A percentile compares a stretch with the other conserved stretches of the same genome.
Conservation (phyloP, 1,284 basidiomycete species). For the Omphalotus olearius region DNA sequence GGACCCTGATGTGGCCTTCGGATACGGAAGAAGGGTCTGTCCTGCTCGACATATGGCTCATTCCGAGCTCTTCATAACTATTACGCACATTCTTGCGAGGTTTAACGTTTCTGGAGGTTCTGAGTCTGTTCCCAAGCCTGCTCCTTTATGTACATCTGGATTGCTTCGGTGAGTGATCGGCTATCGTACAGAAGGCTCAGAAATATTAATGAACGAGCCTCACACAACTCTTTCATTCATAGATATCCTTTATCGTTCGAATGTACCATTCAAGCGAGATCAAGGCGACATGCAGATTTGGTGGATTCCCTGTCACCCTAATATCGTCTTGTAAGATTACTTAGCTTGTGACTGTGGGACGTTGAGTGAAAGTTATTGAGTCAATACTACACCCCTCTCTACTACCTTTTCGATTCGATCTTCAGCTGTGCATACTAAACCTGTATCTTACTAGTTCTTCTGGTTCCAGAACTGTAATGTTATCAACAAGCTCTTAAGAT, state of each 20-base stretch:
- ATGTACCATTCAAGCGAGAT: constrained; percentile 10
- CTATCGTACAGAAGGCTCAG: not conserved
- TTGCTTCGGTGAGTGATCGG: constrained; percentile 10
- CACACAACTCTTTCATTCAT: not conserved
- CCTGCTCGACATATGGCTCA: constrained; percentile 11
- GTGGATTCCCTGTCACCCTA: not conserved
- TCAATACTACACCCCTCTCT: too few species aligned
- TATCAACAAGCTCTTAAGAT: too few species aligned
- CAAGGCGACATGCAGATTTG: constrained; percentile 2
- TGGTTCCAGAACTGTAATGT: too few species aligned
- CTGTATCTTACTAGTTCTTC: too few species aligned
- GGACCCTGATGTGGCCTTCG: constrained; percentile 12
- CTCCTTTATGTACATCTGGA: constrained; percentile 9
- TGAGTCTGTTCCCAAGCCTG: not conserved
- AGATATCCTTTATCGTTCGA: constrained; percentile 13
- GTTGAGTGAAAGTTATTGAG: too few species aligned
- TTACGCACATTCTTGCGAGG: constrained; percentile 8
- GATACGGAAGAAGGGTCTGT: constrained; percentile 14
- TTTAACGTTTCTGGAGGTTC: constrained; percentile 10
- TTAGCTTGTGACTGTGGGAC: too few species aligned
- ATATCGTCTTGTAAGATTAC: not conserved
- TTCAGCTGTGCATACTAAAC: too few species aligned
- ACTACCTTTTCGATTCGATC: too few species aligned
- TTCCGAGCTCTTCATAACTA: constrained; percentile 10
- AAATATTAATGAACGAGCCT: not conserved